Conservation (phyloP, 768 basidiomycete genomes). For the Chalciporus pseudorubinellus region DNA sequence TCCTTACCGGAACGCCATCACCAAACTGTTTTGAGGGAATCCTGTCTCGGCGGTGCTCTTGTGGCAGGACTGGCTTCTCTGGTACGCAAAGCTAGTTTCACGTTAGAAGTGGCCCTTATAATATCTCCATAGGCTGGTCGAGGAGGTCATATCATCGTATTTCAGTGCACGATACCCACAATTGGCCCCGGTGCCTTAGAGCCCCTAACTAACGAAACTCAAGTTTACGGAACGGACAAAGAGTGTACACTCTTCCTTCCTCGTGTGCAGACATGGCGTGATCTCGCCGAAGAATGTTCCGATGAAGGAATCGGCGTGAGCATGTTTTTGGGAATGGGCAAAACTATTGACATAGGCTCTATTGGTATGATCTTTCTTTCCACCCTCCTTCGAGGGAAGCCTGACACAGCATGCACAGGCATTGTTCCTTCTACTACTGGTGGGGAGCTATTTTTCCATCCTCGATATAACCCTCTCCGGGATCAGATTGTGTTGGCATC, state of each 20-base stretch:
- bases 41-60: constrained; percentile 78
- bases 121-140: constrained; percentile 46
- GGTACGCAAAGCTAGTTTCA: constrained; percentile 40
- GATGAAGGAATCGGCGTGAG: constrained; percentile 89
- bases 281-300: constrained; percentile 84
- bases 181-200: constrained; percentile 71
- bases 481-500: constrained; percentile 67
- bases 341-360: constrained; percentile 83
- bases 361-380: constrained; percentile 51
- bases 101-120: constrained; percentile 9
- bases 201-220: constrained; percentile 55
- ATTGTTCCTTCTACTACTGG: constrained; percentile 72
- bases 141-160: constrained; percentile 78
- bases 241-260: constrained; percentile 79
- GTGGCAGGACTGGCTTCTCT: constrained; percentile 69
- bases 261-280: constrained; percentile 75
- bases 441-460: constrained; percentile 90
- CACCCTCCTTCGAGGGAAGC: constrained; percentile 1
- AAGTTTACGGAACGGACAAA: constrained; percentile 79
- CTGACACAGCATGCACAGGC: constrained; percentile 39
- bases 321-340: constrained; percentile 79
- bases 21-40: constrained; percentile 45
- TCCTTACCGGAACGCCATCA: constrained; percentile 62
- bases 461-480: constrained; percentile 72
- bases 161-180: constrained; percentile 67